Evolutionary conservation across 1,284 basidiomycete genomes (phyloP), one percentile per base, ranked within the genome.

Genomic region (Amylostereum chailletii): DNA sequence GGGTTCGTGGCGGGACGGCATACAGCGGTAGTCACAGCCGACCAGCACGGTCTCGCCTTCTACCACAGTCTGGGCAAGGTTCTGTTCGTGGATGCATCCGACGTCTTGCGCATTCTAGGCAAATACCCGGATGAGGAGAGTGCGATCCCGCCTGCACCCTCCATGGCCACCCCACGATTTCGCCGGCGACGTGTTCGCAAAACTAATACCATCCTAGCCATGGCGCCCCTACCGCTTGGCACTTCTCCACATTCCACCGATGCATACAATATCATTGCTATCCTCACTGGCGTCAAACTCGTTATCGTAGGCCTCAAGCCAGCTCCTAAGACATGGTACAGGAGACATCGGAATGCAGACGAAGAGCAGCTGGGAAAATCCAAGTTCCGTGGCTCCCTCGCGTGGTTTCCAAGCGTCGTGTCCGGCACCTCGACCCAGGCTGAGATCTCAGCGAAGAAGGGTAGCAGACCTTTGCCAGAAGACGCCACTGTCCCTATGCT

Each of bases 31-130:
- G 83, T 98, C 36, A 89, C 87, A 7, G 90, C 92, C 1, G 96
- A 99, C 63, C 90, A 94, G 52, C 72, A 81, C 53, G 96, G 96
- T 0, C 75, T 98, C 3, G 89, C 92, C 0, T 99, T 99, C 68
- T 98, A 93, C 65, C 95, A 98, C 66, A 91, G 88, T 48, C 72
- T 99, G 2, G 94, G 96, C 19, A 94, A 92, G 61, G 87, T 99
- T 5, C 75, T 99, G 19, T 97, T 97, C 54, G 88, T 99, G 10
- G 93, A 96, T 49, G 94, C 94, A 6, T 87, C 90, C 40, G 96
- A 99, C 63, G 93, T 92, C 8, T 78, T 99, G 36, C 83, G 96
- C 10, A 90, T 99, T 53, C 76, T 98, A 3, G 96, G 96, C 0
- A 88, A 86, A 60, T 97, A 98, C 64, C 86, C 89, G 5, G 75